These are phyloP conservation scores for Fraxinus excelsior DNA, from an alignment of 257 asterid genomes.

Conservation along the genomic window DNA sequence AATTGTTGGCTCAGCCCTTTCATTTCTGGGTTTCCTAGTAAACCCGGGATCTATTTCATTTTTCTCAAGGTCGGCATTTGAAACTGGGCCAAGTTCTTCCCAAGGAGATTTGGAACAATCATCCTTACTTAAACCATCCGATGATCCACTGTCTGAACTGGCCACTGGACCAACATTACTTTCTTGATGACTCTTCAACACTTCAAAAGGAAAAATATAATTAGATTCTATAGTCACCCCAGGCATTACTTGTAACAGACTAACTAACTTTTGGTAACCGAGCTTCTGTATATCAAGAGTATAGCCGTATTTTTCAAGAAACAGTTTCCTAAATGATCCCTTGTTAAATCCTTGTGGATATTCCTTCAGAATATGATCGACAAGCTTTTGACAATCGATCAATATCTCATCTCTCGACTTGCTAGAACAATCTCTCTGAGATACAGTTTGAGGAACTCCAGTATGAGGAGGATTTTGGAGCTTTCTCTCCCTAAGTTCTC, in stretches of 20 bases:
- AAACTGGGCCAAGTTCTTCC: conserved; percentile 89
- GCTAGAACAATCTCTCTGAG: conserved; percentile 32
- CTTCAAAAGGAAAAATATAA: conserved; percentile 50
- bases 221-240: conserved; percentile 54
- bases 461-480: conserved; percentile 52
- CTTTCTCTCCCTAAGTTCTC: conserved; percentile 39
- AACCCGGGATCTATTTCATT: conserved; percentile 25
- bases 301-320: conserved; percentile 62
- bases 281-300: conserved; percentile 64
- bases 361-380: conserved; percentile 56
- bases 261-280: conserved; percentile 61
- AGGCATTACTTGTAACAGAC: conserved; percentile 59
- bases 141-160: conserved; percentile 30
- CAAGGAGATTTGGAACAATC: conserved; percentile 61
- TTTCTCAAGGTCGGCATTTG: conserved; percentile 30
- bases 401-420: conserved; percentile 55
- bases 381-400: conserved; percentile 62
- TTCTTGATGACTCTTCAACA: conserved; percentile 37
- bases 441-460: conserved; percentile 41
- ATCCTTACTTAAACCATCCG: conserved; percentile 36
- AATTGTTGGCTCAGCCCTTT: conserved; percentile 22
- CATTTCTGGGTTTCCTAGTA: conserved; percentile 28
- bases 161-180: conserved; percentile 17
- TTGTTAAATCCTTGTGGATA: conserved; percentile 69
- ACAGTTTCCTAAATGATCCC: conserved; percentile 56